Evolutionary conservation across 257 asterid genomes (phyloP).

Genomic region (Eucommia ulmoides): DNA sequence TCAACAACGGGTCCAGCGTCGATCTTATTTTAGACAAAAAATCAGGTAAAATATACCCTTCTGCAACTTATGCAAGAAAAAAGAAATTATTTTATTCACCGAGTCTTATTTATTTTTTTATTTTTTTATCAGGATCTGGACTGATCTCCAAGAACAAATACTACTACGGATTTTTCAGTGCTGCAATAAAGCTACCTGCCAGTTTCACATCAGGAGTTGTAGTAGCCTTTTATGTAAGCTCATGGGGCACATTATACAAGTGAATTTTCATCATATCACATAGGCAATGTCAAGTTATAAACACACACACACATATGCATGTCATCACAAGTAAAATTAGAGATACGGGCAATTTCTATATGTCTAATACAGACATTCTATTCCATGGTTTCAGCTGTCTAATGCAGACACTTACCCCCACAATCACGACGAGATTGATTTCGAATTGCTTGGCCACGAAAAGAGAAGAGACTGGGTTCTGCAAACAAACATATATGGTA

Average conservation of each 20-base stretch:
- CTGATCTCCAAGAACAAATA: conserved; percentile 53
- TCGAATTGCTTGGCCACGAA: conserved; percentile 78
- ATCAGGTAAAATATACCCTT: conserved; percentile 32
- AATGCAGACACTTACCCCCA: conserved; percentile 54
- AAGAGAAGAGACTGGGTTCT: conserved; percentile 69
- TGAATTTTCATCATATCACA: not conserved
- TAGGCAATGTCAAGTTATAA: not conserved
- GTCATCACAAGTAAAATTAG: not conserved
- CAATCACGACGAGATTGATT: conserved; percentile 73
- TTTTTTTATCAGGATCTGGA: conserved; percentile 46
- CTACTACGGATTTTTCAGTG: conserved; percentile 70
- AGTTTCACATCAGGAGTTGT: conserved; percentile 87
- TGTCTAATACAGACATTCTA: not conserved
- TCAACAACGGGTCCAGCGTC: conserved; percentile 42
- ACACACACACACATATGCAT: not conserved
- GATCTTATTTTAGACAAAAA: conserved; percentile 54
- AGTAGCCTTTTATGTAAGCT: conserved; percentile 67
- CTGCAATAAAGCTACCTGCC: conserved; percentile 68
- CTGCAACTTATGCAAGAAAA: not conserved
- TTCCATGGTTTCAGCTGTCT: conserved; percentile 27
- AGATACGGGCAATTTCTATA: not conserved
- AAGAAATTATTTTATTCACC: too few relatives aligned
- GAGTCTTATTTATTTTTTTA: conserved; percentile 6
- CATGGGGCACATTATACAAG: not conserved
- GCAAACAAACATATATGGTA: conserved; percentile 74